Evolutionary conservation across 2,329 filamentous ascomycete genomes (phyloP), one percentile per base, ranked within the genome.

Genomic region (Verticillium dahliae): DNA sequence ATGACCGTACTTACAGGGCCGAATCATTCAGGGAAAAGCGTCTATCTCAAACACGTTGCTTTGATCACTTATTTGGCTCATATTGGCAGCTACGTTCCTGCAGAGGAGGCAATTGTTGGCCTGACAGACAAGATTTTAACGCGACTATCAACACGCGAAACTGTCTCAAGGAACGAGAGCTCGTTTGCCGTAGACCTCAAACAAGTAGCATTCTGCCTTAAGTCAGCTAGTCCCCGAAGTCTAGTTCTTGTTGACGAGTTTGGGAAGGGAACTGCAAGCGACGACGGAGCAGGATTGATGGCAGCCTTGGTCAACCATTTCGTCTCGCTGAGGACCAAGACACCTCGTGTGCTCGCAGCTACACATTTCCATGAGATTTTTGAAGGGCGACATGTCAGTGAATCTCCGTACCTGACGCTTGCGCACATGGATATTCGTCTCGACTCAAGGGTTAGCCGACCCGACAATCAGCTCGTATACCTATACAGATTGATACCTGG

Each of bases 1-100:
- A 89, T 92, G 76, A 72, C 97, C 13, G 78, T 97, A 6, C 75
- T 99, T 68, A 98, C 95, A 0, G 95, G 95, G 0, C 93, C 95
- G 4, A 99, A 99, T 68, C 96, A 95, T 72, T 98, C 95, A 0
- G 95, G 95, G 0, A 99, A 99, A 74, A 98, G 92, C 67, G 86
- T 98, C 0, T 98, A 97, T 73, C 82, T 98, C 71, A 99, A 96
- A 73, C 94, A 99, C 72, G 85, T 91, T 37, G 95, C 93, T 4
- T 78, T 97, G 58, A 95, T 97, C 62, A 88, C 96, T 14, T 97
- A 95, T 71, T 83, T 99, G 74, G 91, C 95, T 0, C 95, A 99
- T 70, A 85, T 97, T 60, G 95, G 95, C 59, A 94, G 92, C 72
- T 98, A 91, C 71, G 91, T 99, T 1, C 94, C 95, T 1, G 94